phyloP scores from a whole-genome alignment of 768 basidiomycete species.

The Suillus plorans region DNA sequence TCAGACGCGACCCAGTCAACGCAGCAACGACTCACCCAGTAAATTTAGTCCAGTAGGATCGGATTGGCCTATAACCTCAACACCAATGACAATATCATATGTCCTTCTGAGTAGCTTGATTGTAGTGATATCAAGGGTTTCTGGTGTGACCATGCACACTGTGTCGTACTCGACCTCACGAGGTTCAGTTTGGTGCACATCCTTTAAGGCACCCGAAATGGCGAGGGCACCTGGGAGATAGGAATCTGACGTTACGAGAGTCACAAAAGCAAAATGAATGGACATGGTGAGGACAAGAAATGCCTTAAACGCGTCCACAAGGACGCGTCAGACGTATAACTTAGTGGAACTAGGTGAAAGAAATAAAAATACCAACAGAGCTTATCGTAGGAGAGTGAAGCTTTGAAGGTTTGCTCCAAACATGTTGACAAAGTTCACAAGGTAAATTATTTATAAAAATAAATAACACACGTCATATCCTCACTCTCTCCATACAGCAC shows the following conservation, averaged over 20 bases:
- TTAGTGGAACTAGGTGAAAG: conserved; percentile 9
- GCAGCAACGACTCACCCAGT: conserved; percentile 63
- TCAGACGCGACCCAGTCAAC: conserved; percentile 9
- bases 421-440: background rate
- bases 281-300: conserved; percentile 46
- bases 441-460: background rate
- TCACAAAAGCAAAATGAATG: conserved; percentile 78
- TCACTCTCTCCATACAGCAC: background rate
- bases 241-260: conserved; percentile 86
- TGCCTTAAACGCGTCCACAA: conserved; percentile 10
- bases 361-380: conserved; percentile 4
- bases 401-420: background rate
- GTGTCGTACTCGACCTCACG: conserved; percentile 57
- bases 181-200: conserved; percentile 55
- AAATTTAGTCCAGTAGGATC: conserved; percentile 68
- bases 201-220: conserved; percentile 79
- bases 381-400: background rate
- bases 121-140: conserved; percentile 81
- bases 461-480: background rate
- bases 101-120: conserved; percentile 77
- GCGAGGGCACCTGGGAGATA: conserved; percentile 94
- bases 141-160: conserved; percentile 92
- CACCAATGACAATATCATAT: conserved; percentile 86
- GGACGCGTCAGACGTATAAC: conserved; percentile 19
- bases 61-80: conserved; percentile 80